phyloP scores from a whole-genome alignment of 1,284 basidiomycete genomes.

The Boletus semigastroideus region DNA sequence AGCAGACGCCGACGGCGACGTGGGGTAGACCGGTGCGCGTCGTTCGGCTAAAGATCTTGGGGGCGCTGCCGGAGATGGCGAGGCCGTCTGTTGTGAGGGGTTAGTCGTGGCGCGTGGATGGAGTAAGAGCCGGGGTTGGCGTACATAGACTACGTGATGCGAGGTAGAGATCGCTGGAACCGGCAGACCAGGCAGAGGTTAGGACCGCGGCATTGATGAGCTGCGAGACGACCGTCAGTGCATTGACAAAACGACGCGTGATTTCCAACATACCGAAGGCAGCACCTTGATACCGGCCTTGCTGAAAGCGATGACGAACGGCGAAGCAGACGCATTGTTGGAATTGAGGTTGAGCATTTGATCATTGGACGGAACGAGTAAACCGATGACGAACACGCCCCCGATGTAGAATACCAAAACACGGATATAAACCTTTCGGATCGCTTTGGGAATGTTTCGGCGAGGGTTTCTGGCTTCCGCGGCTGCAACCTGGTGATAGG shows the following conservation, averaged over 20 bases:
- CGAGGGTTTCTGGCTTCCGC: constrained; percentile 42
- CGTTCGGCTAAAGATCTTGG: constrained; percentile 52
- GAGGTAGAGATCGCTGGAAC: constrained; percentile 28
- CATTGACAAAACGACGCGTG: neutral
- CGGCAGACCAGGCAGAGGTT: constrained; percentile 59
- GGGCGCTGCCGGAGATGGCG: constrained; percentile 58
- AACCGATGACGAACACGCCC: constrained; percentile 47
- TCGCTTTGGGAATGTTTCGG: constrained; percentile 41
- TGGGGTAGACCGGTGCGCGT: constrained; percentile 60
- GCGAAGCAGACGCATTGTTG: constrained; percentile 40
- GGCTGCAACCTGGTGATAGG: constrained; percentile 42
- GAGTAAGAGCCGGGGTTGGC: neutral
- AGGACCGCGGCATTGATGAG: constrained; percentile 68
- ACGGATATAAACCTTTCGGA: constrained; percentile 53
- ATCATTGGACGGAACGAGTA: constrained; percentile 51
- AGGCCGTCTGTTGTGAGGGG: constrained; percentile 48
- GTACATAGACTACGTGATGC: constrained; percentile 27
- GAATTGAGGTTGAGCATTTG: constrained; percentile 34
- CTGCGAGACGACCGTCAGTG: constrained; percentile 10
- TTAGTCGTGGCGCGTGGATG: no score
- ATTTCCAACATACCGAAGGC: constrained; percentile 38
- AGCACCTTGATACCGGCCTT: constrained; percentile 53
- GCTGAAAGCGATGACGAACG: constrained; percentile 54
- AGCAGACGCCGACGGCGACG: constrained; percentile 49
- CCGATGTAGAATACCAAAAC: constrained; percentile 54